phyloP scores from a whole-genome alignment of 1,139 yeast species.

The Blastobotrys apis region DNA sequence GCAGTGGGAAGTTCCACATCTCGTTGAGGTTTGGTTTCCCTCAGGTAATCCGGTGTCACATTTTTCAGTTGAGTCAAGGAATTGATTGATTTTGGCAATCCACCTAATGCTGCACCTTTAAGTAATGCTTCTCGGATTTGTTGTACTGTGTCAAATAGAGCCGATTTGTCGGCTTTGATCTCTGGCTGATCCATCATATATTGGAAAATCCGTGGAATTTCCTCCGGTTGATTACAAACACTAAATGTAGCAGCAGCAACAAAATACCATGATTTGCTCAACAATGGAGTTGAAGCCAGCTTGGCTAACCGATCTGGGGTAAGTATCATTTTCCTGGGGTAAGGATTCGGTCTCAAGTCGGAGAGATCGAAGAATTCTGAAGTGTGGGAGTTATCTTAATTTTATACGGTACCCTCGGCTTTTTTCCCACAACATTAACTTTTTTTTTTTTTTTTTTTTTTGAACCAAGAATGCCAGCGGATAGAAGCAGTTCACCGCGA shows the following conservation, averaged over 20 bases:
- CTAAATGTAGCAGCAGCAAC: constrained; percentile 80
- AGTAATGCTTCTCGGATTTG: constrained; percentile 71
- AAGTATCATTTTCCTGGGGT: constrained; percentile 34
- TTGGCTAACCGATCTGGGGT: constrained; percentile 61
- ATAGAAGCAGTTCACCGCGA: too few species aligned
- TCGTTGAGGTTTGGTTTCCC: constrained; percentile 33
- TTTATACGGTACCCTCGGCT: too few species aligned
- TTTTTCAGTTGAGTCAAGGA: constrained; percentile 62
- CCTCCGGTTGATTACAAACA: constrained; percentile 77
- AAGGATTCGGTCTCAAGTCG: too few species aligned
- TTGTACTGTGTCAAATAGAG: constrained; percentile 42
- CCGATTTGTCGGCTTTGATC: constrained; percentile 17
- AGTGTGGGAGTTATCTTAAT: too few species aligned
- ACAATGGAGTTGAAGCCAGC: constrained; percentile 49
- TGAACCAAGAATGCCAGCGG: too few species aligned
- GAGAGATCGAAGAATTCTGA: too few species aligned
- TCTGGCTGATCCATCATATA: constrained; percentile 54
- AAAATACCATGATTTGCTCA: constrained; percentile 62
- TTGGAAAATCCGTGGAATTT: constrained; percentile 69
- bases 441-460: too few species aligned
- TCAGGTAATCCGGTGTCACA: constrained; percentile 54
- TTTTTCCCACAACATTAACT: too few species aligned
- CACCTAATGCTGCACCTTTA: constrained; percentile 73
- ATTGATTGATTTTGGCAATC: constrained; percentile 81
- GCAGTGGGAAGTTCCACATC: constrained; percentile 16